Evolutionary conservation across 768 basidiomycete genomes (phyloP), one percentile per base, ranked within the genome.

Genomic region (Lactarius quietus): DNA sequence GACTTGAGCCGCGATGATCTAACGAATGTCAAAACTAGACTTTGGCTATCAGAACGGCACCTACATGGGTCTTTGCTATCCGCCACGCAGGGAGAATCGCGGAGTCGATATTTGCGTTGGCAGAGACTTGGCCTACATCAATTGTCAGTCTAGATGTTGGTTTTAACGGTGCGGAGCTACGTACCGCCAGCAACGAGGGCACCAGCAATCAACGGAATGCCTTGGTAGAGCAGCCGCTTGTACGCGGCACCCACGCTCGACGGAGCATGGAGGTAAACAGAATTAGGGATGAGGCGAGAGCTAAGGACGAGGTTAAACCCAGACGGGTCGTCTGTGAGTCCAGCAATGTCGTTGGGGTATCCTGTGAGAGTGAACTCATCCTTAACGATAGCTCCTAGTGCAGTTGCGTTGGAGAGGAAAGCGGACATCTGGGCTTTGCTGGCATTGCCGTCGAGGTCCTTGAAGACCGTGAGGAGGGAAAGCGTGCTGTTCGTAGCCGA

Each of bases 31-130:
- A 55, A 8, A 53, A 17, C 17, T 3, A 9, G 0, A 33, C n/a
- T 23, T 23, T 4, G 23, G 45, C 20, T 23, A 20, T n/a, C 56
- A 1, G 36, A 17, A 5, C 12, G 3, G n/a, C 12, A 68, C 75
- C 52, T 56, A 78, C 78, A 60, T 77, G 78, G 35, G 74, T 72
- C 68, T 79, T 78, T 0, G 78, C 78, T 1, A 71, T 73, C 59
- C 78, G 67, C 78, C 78, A 79, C 23, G 71, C 74, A 3, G 77
- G 77, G 51, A 71, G 70, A 28, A 79, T 68, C 26, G 78, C 76
- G 18, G 70, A 74, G 26, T 69, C 69, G 17, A 78, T 70, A 29
- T 74, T 33, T 12, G 74, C 75, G 63, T 78, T 78, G 39, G 71
- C 70, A 9, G 78, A 62, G 3, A 79, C 77, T 69, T 74, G 67